Conservation (phyloP, 2,329 filamentous ascomycete genomes). For the Fusarium scirpi region DNA sequence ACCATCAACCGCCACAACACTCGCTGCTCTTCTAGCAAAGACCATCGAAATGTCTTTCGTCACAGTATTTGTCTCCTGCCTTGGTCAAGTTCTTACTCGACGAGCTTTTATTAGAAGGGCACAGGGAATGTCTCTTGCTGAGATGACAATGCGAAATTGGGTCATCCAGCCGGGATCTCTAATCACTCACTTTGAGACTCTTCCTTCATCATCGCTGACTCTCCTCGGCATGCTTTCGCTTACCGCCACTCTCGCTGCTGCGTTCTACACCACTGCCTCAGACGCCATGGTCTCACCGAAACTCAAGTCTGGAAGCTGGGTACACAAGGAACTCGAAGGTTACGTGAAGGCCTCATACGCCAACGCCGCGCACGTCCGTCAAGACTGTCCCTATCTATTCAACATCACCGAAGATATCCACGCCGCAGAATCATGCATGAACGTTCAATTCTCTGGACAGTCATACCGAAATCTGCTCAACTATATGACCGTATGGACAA, state of each 20-base stretch:
- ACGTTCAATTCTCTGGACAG: conserved; percentile 76
- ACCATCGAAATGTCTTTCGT: conserved; percentile 83
- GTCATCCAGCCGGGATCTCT: conserved; percentile 78
- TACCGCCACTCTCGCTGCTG: conserved; percentile 72
- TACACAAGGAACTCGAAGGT: conserved; percentile 64
- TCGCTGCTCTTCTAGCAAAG: conserved; percentile 79
- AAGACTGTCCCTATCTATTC: conserved; percentile 73
- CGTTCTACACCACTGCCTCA: conserved; percentile 82
- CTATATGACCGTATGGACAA: conserved; percentile 69
- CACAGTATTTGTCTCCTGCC: conserved; percentile 78
- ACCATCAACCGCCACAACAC: conserved; percentile 73
- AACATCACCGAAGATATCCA: conserved; percentile 54
- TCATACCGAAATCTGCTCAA: conserved; percentile 76
- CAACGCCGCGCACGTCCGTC: conserved; percentile 67
- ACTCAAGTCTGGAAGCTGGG: conserved; percentile 68
- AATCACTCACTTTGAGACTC: conserved; percentile 74
- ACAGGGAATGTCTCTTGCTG: conserved; percentile 77
- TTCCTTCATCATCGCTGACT: conserved; percentile 73
- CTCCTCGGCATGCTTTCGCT: conserved; percentile 74
- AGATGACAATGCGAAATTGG: conserved; percentile 82
- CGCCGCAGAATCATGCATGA: conserved; percentile 69
- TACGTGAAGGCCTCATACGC: conserved; percentile 72
- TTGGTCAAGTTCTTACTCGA: conserved; percentile 80
- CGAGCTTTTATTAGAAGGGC: conserved; percentile 71
- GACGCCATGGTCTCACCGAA: conserved; percentile 81